A percentile compares a stretch with the other conserved stretches of the same genome.
These are phyloP conservation scores for Bipolaris victoriae DNA, from an alignment of 2,329 filamentous ascomycete genomes.

Conservation along the genomic window DNA sequence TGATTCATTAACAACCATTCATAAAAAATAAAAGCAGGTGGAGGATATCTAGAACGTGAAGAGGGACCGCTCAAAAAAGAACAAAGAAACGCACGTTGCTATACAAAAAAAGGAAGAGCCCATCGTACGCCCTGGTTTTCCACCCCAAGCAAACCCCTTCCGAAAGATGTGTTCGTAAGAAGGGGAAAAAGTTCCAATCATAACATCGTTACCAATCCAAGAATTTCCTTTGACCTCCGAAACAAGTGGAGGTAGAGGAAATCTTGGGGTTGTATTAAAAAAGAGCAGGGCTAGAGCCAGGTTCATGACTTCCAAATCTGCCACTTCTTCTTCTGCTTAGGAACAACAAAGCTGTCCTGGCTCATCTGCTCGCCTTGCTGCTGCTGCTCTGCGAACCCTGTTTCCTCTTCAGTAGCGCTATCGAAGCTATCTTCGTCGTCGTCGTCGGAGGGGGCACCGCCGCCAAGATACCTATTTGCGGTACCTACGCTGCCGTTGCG, in stretches of 20 bases:
- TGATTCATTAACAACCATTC: no score
- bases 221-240: not conserved
- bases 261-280: not conserved
- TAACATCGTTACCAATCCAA: conserved; percentile 11
- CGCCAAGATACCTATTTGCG: conserved; percentile 39
- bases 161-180: not conserved
- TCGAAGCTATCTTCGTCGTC: conserved; percentile 40
- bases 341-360: conserved; percentile 41
- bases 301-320: conserved; percentile 42
- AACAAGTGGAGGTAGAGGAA: no score
- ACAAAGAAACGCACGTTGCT: no score
- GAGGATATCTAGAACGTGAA: no score
- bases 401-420: conserved; percentile 30
- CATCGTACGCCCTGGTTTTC: no score
- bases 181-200: not conserved
- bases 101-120: no score
- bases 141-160: no score
- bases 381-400: conserved; percentile 33
- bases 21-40: no score
- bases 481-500: conserved; percentile 35
- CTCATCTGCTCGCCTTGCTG: conserved; percentile 38
- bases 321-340: conserved; percentile 50
- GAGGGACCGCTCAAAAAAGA: no score
- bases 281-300: not conserved
- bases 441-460: conserved; percentile 36